phyloP scores from a whole-genome alignment of 257 asterid genomes.

The Echites panduratus region DNA sequence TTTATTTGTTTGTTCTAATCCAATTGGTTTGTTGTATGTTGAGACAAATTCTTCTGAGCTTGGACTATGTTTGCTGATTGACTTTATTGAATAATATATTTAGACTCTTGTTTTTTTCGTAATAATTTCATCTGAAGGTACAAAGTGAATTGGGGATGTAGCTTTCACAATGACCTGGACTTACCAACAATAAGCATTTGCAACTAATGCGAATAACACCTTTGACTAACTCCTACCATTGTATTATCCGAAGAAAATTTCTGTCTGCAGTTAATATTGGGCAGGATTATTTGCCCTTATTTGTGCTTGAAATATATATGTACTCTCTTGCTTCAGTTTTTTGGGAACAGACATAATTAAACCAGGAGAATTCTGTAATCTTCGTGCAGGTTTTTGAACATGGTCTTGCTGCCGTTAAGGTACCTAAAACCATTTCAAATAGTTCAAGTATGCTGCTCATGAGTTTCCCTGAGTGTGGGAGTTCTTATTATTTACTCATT shows the following conservation, averaged over 20 bases:
- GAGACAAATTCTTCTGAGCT: background rate
- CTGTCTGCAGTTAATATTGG: too few relatives aligned
- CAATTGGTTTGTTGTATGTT: background rate
- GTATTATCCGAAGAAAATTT: background rate
- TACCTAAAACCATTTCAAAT: slow-evolving; percentile 67
- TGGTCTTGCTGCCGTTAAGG: slow-evolving; percentile 59
- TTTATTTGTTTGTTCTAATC: background rate
- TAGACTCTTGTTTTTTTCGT: background rate
- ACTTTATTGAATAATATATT: background rate
- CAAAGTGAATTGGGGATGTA: background rate
- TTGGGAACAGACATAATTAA: background rate
- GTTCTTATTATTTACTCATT: slow-evolving; percentile 79
- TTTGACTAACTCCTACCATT: background rate
- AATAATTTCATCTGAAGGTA: background rate
- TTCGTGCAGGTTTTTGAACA: slow-evolving; percentile 79
- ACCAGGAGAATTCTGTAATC: background rate
- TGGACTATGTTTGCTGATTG: background rate
- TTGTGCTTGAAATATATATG: slow-evolving; percentile 1
- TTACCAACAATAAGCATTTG: background rate
- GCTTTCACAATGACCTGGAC: background rate
- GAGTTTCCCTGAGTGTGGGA: slow-evolving; percentile 96
- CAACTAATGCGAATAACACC: background rate
- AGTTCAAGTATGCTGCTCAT: slow-evolving; percentile 69
- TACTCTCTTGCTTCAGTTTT: background rate
- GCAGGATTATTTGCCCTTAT: background rate